These are phyloP conservation scores for Mycosphaerella arachidis DNA, from an alignment of 2,329 filamentous ascomycete genomes.

Conservation along the genomic window DNA sequence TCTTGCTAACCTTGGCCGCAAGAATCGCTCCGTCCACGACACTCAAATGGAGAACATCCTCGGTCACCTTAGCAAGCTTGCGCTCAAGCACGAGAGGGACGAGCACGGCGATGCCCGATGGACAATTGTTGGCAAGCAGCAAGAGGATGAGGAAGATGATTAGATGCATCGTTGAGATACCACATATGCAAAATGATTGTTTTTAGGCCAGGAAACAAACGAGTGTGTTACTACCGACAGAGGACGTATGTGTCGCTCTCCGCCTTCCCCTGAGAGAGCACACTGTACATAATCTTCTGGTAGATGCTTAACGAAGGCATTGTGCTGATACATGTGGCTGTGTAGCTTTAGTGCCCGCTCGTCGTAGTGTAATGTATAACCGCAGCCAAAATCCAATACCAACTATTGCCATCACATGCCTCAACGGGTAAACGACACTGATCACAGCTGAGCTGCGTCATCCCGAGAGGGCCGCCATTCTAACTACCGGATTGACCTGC, in stretches of 20 bases:
- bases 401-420: not conserved
- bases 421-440: not conserved
- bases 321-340: constrained; percentile 6
- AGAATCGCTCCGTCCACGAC: constrained; percentile 58
- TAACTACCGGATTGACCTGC: not conserved
- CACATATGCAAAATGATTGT: constrained; percentile 20
- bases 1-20: constrained; percentile 60
- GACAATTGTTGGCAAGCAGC: constrained; percentile 41
- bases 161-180: constrained; percentile 32
- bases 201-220: constrained; percentile 18
- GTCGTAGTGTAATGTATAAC: not conserved
- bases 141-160: constrained; percentile 47
- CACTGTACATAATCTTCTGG: constrained; percentile 21
- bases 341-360: not conserved
- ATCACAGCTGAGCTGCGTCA: too few relatives aligned
- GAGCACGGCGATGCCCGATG: constrained; percentile 43
- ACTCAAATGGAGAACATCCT: constrained; percentile 64
- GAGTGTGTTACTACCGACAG: constrained; percentile 22
- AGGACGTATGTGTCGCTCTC: constrained; percentile 16
- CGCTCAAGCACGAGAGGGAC: constrained; percentile 55
- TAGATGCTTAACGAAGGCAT: constrained; percentile 11
- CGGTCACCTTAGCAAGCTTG: constrained; percentile 59
- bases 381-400: not conserved
- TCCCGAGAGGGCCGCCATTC: not conserved
- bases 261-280: constrained; percentile 6